A percentile compares a stretch with the other conserved stretches of the same genome.
Conservation (phyloP, 768 basidiomycete genomes). For the Calocybe cyanea region DNA sequence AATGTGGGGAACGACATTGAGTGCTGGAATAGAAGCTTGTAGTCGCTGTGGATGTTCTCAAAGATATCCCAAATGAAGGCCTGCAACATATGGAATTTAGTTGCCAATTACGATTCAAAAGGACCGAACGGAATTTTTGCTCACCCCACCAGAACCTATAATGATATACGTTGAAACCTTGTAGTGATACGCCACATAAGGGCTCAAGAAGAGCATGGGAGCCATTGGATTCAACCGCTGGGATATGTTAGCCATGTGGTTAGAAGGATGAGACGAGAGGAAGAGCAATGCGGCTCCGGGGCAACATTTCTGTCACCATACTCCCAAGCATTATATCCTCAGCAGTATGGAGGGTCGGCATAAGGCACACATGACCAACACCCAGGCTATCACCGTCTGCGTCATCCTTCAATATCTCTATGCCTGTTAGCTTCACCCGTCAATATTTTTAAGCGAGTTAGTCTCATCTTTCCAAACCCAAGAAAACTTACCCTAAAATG, state of each 20-base stretch:
- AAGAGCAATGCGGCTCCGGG: no score
- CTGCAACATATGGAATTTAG: constrained; percentile 17
- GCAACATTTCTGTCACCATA: no score
- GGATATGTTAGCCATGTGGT: not conserved
- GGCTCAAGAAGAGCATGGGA: constrained; percentile 26
- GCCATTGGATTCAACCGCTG: constrained; percentile 23
- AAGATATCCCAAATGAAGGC: constrained; percentile 31
- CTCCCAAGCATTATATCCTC: no score
- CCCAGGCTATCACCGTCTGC: no score
- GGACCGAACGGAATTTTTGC: not conserved
- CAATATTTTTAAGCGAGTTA: no score
- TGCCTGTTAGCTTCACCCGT: no score
- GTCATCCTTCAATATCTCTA: no score
- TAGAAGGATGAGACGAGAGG: constrained; percentile 14
- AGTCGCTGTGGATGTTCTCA: constrained; percentile 22
- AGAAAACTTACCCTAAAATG: no score
- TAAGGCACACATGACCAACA: no score
- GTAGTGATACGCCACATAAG: constrained; percentile 21
- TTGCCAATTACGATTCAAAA: no score
- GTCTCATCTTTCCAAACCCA: no score
- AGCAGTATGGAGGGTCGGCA: no score
- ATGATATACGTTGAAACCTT: constrained; percentile 25
- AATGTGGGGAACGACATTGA: constrained; percentile 17
- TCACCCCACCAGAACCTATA: constrained; percentile 16
- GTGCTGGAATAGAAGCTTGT: constrained; percentile 17